Percentiles rank a stretch among this genome's conserved stretches.
These are phyloP conservation scores for Penicillium odoratum DNA, from an alignment of 495 filamentous ascomycete genomes.

Conservation along the genomic window DNA sequence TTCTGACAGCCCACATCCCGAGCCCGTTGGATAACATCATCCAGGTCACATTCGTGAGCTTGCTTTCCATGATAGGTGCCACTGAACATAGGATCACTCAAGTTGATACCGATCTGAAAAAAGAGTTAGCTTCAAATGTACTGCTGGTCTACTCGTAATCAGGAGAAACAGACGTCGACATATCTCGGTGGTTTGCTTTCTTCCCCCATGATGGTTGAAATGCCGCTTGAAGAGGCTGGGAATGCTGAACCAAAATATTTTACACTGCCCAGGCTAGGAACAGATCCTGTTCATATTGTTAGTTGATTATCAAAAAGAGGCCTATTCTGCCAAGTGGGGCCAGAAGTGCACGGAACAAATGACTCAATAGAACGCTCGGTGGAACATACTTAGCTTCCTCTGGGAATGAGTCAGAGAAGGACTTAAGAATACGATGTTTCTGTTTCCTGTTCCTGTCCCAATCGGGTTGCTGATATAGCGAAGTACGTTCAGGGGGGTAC, in stretches of 20 bases:
- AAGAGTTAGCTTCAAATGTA: conserved; percentile 15
- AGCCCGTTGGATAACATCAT: conserved; percentile 73
- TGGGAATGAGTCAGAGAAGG: not conserved
- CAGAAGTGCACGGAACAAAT: not conserved
- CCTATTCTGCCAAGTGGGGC: not conserved
- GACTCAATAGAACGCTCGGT: not conserved
- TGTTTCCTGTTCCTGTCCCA: not conserved
- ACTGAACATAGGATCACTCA: conserved; percentile 82
- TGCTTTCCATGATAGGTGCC: conserved; percentile 82
- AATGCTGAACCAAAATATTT: not conserved
- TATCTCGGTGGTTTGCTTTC: conserved; percentile 38
- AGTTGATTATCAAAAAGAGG: not conserved
- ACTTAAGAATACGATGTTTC: not conserved
- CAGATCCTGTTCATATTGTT: not conserved
- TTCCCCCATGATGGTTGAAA: conserved; percentile 34
- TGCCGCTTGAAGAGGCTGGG: conserved; percentile 6
- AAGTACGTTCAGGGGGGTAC: not conserved
- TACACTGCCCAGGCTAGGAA: not conserved
- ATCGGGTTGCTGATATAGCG: not conserved
- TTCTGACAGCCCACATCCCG: conserved; percentile 75
- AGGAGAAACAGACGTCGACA: conserved; percentile 40
- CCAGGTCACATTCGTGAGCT: conserved; percentile 76
- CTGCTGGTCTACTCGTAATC: not conserved
- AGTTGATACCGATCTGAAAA: conserved; percentile 83
- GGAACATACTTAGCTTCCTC: not conserved